phyloP scores from a whole-genome alignment of 2,329 filamentous ascomycete species.

The Didymella exigua region DNA sequence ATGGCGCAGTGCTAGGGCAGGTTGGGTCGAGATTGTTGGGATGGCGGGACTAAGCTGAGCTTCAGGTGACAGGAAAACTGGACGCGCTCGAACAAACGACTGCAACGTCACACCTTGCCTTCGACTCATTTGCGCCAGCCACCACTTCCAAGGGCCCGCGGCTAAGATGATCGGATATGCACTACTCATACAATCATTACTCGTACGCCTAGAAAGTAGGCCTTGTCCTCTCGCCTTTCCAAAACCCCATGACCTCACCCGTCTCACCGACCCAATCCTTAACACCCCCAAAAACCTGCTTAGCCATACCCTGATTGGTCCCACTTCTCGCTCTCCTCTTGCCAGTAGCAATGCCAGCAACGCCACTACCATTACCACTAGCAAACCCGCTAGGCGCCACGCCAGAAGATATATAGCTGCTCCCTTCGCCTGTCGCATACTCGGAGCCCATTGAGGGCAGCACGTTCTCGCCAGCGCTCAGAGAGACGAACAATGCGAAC shows the following conservation, averaged over 20 bases:
- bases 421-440: constrained; percentile 65
- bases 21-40: background rate
- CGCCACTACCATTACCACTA: constrained; percentile 16
- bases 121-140: background rate
- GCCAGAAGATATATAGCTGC: constrained; percentile 55
- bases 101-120: background rate
- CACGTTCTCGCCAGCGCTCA: constrained; percentile 94
- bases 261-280: constrained; percentile 68
- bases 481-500: constrained; percentile 90
- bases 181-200: constrained; percentile 22
- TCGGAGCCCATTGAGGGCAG: constrained; percentile 89
- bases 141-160: background rate
- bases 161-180: background rate
- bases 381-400: constrained; percentile 38
- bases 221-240: constrained; percentile 63
- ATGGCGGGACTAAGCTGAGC: background rate
- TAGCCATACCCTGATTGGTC: constrained; percentile 62
- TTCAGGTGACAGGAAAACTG: background rate
- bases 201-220: constrained; percentile 40
- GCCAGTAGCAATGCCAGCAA: constrained; percentile 32
- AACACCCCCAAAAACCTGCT: constrained; percentile 64
- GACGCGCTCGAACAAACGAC: background rate
- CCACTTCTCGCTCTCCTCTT: constrained; percentile 55
- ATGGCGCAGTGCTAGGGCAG: background rate
- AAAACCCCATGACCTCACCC: constrained; percentile 66